phyloP scores from a whole-genome alignment of 2,329 filamentous ascomycete genomes.

The Pseudocercospora ulei region DNA sequence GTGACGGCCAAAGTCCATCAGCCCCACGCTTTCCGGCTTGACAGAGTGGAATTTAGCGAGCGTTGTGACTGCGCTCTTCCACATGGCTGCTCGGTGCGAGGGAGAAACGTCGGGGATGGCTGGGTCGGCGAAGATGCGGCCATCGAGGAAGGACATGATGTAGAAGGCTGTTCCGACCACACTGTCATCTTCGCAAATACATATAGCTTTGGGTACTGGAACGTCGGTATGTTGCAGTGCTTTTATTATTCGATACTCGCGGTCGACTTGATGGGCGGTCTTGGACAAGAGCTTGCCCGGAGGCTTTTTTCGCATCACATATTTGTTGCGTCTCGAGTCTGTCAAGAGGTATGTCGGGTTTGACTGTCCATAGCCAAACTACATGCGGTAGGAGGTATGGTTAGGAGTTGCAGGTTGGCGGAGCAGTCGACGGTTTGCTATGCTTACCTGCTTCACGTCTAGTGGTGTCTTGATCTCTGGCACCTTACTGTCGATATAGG shows the following conservation, averaged over 20 bases:
- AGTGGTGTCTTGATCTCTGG: slow-evolving; percentile 74
- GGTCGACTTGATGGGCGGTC: slow-evolving; percentile 91
- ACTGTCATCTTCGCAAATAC: slow-evolving; percentile 70
- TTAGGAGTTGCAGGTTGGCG: slow-evolving; percentile 5
- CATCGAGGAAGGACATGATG: slow-evolving; percentile 91
- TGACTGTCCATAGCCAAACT: slow-evolving; percentile 96
- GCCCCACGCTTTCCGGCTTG: slow-evolving; percentile 53
- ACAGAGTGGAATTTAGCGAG: slow-evolving; percentile 79
- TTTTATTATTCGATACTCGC: slow-evolving; percentile 83
- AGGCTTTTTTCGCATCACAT: slow-evolving; percentile 94
- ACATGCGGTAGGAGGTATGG: slow-evolving; percentile 12
- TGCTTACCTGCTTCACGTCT: slow-evolving; percentile 71
- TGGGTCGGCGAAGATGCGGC: slow-evolving; percentile 85
- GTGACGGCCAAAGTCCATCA: slow-evolving; percentile 63
- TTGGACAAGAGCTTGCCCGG: slow-evolving; percentile 88
- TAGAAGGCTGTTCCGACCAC: slow-evolving; percentile 90
- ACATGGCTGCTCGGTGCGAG: slow-evolving; percentile 65
- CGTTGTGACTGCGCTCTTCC: slow-evolving; percentile 72
- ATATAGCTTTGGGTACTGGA: slow-evolving; percentile 72
- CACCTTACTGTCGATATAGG: slow-evolving; percentile 67
- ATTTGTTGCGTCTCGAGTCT: slow-evolving; percentile 57
- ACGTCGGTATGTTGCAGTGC: slow-evolving; percentile 71
- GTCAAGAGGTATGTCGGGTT: slow-evolving; percentile 95
- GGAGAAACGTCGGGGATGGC: slow-evolving; percentile 62
- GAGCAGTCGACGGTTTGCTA: not conserved